Evolutionary conservation across 129 eudicot species (phyloP), one percentile per base, ranked within the genome.

Genomic region (Centaurea solstitialis): DNA sequence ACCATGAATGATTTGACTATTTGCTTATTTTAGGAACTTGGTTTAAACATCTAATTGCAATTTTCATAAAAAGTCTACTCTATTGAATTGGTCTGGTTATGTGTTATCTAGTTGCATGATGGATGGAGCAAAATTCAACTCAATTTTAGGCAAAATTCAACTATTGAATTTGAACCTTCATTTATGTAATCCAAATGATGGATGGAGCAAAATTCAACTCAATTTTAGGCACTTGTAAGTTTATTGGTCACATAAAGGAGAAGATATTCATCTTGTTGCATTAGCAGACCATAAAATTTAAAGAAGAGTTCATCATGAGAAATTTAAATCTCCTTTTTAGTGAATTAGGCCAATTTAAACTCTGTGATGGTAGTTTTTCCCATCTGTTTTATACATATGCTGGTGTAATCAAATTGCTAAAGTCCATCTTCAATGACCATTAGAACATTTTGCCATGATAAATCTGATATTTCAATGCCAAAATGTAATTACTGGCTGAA

Each of bases 11-110:
- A 39, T 53, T 76, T 75, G 50, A 69, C 81, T 47, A 67, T 9
- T 74, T 74, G 74, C 74, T 80, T 72, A 72, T 72, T 40, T 7
- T 73, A 6, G 62, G 39, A 71, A 43, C 76, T 70, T 71, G 6
- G 7, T 40, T 40, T 35, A 53, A 40, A 66, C 65, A 65, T 22
- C 50, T 71, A n/a, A 71, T 22, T n/a, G 75, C 53, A 22, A 18
- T 71, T 71, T 71, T 71, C 30, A n/a, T 39, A 38, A 35, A 71
- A 38, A 38, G 0, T 13, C 75, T 71, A 38, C 41, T 38, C 1
- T 0, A 26, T 26, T 26, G 30, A 26, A 8, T 64, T 40, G 8
- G 6, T 79, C 70, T 79, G 23, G 45, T 53, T 50, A 68, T 70
- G 24, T 28, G 35, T 50, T 26, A n/a, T 35, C 17, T 7, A 11